A percentile compares a stretch with the other conserved stretches of the same genome.
These are phyloP conservation scores for Aspergillus sp. DNA, from an alignment of 2,329 filamentous ascomycete species.

Conservation along the genomic window DNA sequence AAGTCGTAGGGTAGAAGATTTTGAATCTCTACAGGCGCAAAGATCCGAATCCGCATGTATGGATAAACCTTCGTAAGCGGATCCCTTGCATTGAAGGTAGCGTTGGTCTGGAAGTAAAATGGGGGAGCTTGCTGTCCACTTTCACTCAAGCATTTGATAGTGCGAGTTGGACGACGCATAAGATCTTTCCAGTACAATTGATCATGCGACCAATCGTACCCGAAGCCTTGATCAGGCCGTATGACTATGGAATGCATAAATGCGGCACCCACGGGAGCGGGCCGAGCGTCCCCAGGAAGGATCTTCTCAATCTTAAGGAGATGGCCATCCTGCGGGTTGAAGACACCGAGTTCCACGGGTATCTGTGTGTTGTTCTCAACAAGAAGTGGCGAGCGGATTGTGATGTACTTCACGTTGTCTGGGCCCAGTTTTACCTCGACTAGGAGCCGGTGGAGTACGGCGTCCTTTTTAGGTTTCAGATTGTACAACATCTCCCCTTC, in stretches of 20 bases:
- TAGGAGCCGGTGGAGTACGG: constrained; percentile 81
- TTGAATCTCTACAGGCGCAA: constrained; percentile 88
- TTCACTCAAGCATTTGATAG: constrained; percentile 85
- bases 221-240: constrained; percentile 91
- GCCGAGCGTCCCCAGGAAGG: constrained; percentile 82
- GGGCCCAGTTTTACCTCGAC: constrained; percentile 88
- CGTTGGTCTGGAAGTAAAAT: constrained; percentile 96
- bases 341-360: constrained; percentile 88
- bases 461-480: constrained; percentile 80
- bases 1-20: constrained; percentile 96
- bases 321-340: constrained; percentile 81
- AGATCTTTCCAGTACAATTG: constrained; percentile 91
- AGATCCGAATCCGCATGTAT: constrained; percentile 90
- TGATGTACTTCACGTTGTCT: constrained; percentile 98
- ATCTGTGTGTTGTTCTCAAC: constrained; percentile 98
- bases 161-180: constrained; percentile 77
- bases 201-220: constrained; percentile 92
- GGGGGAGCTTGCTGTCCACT: constrained; percentile 72
- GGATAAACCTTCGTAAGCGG: constrained; percentile 84
- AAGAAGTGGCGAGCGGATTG: constrained; percentile 83
- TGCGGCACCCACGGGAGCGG: constrained; percentile 87
- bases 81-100: constrained; percentile 78
- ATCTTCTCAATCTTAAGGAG: constrained; percentile 98
- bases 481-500: constrained; percentile 92
- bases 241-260: constrained; percentile 86